Percentiles rank a stretch among this genome's conserved stretches.
Evolutionary conservation across 176 grass and related monocot genomes (phyloP).

Genomic region (Musa beccarii): DNA sequence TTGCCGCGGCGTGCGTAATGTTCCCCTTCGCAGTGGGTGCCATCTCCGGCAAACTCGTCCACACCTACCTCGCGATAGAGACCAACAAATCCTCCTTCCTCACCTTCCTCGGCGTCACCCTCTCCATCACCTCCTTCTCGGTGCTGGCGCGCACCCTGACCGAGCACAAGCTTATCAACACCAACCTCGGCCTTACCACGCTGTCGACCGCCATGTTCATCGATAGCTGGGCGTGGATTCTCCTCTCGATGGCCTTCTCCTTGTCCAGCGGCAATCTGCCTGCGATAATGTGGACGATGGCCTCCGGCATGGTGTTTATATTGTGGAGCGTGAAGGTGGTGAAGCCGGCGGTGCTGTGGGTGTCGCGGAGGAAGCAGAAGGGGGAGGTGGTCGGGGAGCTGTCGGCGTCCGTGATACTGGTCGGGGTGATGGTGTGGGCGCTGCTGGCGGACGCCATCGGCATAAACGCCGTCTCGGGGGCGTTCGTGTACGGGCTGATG

Average conservation of each 20-base stretch:
- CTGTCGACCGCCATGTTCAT: conserved; percentile 76
- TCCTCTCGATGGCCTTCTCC: conserved; percentile 27
- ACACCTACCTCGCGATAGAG: conserved; percentile 45
- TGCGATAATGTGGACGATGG: neutral
- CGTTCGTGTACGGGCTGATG: conserved; percentile 6
- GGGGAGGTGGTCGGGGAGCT: conserved; percentile 7
- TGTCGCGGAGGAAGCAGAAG: neutral
- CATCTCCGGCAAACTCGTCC: conserved; percentile 39
- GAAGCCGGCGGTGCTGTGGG: conserved; percentile 2
- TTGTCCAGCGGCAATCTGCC: neutral
- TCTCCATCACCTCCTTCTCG: conserved; percentile 77
- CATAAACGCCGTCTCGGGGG: conserved; percentile 16
- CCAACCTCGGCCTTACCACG: conserved; percentile 53
- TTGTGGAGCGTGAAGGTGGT: neutral
- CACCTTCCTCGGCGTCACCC: conserved; percentile 68
- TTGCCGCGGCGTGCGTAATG: conserved; percentile 46
- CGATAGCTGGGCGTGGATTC: conserved; percentile 69
- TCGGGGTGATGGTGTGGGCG: conserved; percentile 9
- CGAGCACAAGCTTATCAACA: conserved; percentile 71
- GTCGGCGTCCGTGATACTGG: neutral
- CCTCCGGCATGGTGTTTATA: neutral
- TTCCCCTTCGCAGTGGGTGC: conserved; percentile 70
- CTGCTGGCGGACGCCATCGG: neutral
- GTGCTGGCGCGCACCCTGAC: conserved; percentile 80
- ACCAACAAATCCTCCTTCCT: conserved; percentile 47